Evolutionary conservation across 2,329 filamentous ascomycete species (phyloP), one percentile per base, ranked within the genome.

Genomic region (Cladosporium sp.): DNA sequence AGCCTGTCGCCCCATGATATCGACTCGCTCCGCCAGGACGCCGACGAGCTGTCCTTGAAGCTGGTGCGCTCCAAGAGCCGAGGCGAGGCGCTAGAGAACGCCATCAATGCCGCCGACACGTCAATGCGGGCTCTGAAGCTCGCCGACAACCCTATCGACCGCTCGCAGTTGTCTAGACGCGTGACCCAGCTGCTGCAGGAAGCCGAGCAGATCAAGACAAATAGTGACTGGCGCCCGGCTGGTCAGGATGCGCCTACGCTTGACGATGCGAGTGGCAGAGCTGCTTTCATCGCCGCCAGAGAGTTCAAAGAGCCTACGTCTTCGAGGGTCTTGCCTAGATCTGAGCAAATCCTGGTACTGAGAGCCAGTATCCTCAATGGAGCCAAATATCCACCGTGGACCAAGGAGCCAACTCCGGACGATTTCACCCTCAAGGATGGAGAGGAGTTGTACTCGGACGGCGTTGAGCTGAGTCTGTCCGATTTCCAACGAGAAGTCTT

Each of bases 321-420:
- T 80, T 11, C 86, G 89, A 85, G 91, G 63, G 82, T 85, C 65
- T 81, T 91, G 15, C 85, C 91, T 2, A 90, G 85, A 4, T 83
- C 84, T 18, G 93, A 97, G 77, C 85, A 93, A 73, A 89, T 91
- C 34, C 88, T 97, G 60, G 78, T 98, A 10, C 82, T 91, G 1
- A 88, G 89, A 74, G 88, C 90, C 3, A 95, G 93, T 4, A 90
- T 88, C 65, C 83, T 99, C 24, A 92, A 97, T 75, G 92, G 90
- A 0, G 90, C 88, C 73, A 84, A 90, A 24, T 98, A 97, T 71
- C 92, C 91, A 12, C 92, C 91, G 0, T 99, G 95, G 95, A 85
- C 85, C n/a, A 78, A 78, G 2, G 82, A 87, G 32, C 90, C 92
- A 0, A 75, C 78, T 3, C 76, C 85, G 0, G 77, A 83, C 4